Conservation (phyloP, 495 filamentous ascomycete genomes). For the Lasiosphaeria hispida region DNA sequence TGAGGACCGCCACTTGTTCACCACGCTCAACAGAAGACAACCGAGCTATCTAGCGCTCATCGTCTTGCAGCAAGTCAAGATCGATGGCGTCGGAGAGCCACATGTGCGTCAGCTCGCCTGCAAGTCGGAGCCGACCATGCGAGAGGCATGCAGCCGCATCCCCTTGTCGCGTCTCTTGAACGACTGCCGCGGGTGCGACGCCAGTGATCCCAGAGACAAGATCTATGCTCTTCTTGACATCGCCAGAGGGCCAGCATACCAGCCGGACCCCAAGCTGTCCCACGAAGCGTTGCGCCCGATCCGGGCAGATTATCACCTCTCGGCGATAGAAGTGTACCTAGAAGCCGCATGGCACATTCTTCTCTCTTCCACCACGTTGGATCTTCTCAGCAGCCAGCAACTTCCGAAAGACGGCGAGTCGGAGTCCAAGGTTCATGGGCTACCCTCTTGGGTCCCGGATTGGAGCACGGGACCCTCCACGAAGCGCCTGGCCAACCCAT, state of each 20-base stretch:
- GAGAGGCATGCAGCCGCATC: not conserved
- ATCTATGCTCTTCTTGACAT: conserved; percentile 1
- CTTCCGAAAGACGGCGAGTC: not conserved
- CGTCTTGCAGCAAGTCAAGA: not conserved
- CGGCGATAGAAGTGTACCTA: not conserved
- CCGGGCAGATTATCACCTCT: conserved; percentile 1
- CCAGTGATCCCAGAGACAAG: conserved; percentile 1
- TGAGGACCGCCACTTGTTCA: not conserved
- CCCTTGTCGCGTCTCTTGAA: not conserved
- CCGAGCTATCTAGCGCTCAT: conserved; percentile 1
- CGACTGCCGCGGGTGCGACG: not conserved
- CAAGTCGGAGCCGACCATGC: not conserved
- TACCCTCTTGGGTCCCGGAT: not conserved
- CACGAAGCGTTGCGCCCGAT: not conserved
- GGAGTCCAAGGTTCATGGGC: not conserved
- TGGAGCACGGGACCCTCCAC: not conserved
- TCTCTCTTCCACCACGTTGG: not conserved
- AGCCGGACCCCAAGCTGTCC: not conserved
- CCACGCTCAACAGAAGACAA: not conserved
- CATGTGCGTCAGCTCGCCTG: not conserved
- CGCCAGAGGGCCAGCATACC: not conserved
- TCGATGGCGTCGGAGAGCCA: no score
- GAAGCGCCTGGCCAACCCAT: not conserved
- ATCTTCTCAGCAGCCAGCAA: not conserved
- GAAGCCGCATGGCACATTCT: not conserved